These are phyloP conservation scores for Deinandra increscens DNA, from an alignment of 129 eudicot species.

Conservation along the genomic window DNA sequence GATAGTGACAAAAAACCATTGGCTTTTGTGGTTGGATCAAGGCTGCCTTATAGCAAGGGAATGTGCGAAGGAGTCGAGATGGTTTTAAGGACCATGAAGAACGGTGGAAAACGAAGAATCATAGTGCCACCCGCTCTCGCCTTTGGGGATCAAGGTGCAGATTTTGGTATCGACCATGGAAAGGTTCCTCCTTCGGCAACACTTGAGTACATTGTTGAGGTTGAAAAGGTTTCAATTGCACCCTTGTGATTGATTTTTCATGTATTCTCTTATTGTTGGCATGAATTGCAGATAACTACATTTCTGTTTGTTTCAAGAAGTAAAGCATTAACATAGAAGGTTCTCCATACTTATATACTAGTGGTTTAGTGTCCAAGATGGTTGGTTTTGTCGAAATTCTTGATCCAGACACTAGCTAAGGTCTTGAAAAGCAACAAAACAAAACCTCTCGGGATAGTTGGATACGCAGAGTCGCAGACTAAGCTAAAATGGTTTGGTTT, in stretches of 20 bases:
- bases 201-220: slow-evolving; percentile 71
- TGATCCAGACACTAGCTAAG: no score
- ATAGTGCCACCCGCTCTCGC: slow-evolving; percentile 63
- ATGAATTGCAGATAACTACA: neutral
- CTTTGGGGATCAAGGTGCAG: slow-evolving; percentile 84
- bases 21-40: slow-evolving; percentile 82
- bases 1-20: slow-evolving; percentile 59
- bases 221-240: slow-evolving; percentile 86
- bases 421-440: no score
- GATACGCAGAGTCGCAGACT: no score
- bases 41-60: slow-evolving; percentile 84
- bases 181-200: slow-evolving; percentile 68
- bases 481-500: no score
- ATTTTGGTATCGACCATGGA: slow-evolving; percentile 54
- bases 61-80: slow-evolving; percentile 89
- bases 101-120: slow-evolving; percentile 82
- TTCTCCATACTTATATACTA: no score
- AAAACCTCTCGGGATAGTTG: no score
- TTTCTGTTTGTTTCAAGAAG: neutral
- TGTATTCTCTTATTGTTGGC: neutral
- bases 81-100: slow-evolving; percentile 67
- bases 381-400: no score
- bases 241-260: slow-evolving; percentile 62
- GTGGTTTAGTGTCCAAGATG: no score
- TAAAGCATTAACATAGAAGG: no score